Percentiles rank a stretch among this genome's conserved stretches.
Conservation (phyloP, 1,139 yeast genomes). For the Kodamaea fungicola region DNA sequence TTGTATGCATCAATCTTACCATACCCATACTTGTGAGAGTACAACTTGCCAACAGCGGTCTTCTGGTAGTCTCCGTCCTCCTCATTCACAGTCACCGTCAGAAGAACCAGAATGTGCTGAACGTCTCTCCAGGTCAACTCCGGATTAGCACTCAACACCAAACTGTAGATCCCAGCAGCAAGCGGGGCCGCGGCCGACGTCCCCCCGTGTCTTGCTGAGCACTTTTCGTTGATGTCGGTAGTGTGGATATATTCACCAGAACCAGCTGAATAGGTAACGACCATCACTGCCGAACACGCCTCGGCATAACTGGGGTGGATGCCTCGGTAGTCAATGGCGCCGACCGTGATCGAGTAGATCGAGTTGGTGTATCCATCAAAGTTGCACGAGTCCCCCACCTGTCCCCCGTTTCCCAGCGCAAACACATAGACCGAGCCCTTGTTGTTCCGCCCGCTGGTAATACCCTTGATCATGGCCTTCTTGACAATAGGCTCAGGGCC, state of each 20-base stretch:
- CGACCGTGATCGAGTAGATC: conserved; percentile 91
- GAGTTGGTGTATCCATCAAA: conserved; percentile 98
- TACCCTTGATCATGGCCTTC: conserved; percentile 79
- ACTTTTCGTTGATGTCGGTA: conserved; percentile 73
- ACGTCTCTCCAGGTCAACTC: conserved; percentile 93
- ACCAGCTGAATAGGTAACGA: conserved; percentile 93
- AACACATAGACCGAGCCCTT: conserved; percentile 91
- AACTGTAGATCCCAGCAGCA: conserved; percentile 90
- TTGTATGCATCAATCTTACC: conserved; percentile 85
- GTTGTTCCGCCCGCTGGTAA: conserved; percentile 76
- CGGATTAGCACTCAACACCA: conserved; percentile 80
- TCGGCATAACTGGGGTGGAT: conserved; percentile 87
- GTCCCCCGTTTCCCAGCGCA: conserved; percentile 95
- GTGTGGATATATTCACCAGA: conserved; percentile 89
- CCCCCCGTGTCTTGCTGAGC: conserved; percentile 84
- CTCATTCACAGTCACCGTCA: conserved; percentile 68
- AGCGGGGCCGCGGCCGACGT: conserved; percentile 99
- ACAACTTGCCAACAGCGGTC: conserved; percentile 58
- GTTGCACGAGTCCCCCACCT: conserved; percentile 83
- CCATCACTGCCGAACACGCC: conserved; percentile 92
- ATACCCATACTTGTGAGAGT: conserved; percentile 87
- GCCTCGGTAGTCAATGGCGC: conserved; percentile 87
- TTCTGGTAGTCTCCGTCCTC: conserved; percentile 69
- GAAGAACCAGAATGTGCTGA: conserved; percentile 75
- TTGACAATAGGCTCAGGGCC: conserved; percentile 78